These are phyloP conservation scores for Smallanthus sonchifolius DNA, from an alignment of 129 eudicot genomes.

Conservation along the genomic window DNA sequence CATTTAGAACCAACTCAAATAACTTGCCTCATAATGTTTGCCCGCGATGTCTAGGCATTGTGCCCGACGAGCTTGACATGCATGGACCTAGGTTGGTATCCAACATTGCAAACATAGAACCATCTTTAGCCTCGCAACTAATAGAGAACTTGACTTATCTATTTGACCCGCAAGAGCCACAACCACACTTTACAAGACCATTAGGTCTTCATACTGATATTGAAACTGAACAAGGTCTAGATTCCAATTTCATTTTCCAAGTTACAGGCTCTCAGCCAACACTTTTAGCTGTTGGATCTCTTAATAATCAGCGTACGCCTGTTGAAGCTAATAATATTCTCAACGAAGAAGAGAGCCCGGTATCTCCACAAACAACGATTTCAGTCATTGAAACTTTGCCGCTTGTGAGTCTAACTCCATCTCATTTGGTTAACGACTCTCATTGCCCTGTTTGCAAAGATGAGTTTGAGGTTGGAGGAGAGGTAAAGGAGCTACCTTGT, in stretches of 20 bases:
- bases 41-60: conserved; percentile 54
- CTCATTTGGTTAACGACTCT: conserved; percentile 44
- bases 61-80: conserved; percentile 56
- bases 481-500: conserved; percentile 60
- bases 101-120: conserved; percentile 36
- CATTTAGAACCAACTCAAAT: conserved; percentile 52
- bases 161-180: conserved; percentile 43
- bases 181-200: conserved; percentile 18
- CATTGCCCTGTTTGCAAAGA: conserved; percentile 78
- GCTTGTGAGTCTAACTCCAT: conserved; percentile 31
- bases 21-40: conserved; percentile 49
- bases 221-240: conserved; percentile 26
- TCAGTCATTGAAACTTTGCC: conserved; percentile 49
- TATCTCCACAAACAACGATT: conserved; percentile 35
- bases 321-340: conserved; percentile 9
- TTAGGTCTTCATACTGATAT: conserved; percentile 20
- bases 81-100: conserved; percentile 38
- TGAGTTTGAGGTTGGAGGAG: conserved; percentile 57
- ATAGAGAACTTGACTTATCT: conserved; percentile 45
- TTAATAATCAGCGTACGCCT: conserved; percentile 5
- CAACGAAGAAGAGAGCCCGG: conserved; percentile 33
- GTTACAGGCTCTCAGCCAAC: conserved; percentile 34
- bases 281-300: conserved; percentile 15
- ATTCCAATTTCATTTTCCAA: conserved; percentile 36
- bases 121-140: conserved; percentile 33